Percentiles rank a stretch among this genome's conserved stretches.
These are phyloP conservation scores for Penicillium chermesinum DNA, from an alignment of 495 filamentous ascomycete species.

Conservation along the genomic window DNA sequence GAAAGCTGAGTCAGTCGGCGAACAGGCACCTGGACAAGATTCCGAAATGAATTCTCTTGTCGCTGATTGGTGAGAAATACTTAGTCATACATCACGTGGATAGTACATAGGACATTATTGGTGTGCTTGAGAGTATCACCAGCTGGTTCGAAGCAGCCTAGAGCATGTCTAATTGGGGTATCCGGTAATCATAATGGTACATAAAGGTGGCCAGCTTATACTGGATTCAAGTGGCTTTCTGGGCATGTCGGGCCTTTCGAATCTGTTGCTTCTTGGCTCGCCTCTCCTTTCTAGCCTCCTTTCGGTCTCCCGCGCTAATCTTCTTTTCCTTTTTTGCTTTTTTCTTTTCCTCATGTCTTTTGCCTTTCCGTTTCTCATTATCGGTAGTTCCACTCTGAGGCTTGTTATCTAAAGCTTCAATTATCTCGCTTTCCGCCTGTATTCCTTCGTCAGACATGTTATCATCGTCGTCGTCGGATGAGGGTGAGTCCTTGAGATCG, in stretches of 20 bases:
- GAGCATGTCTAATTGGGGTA: neutral
- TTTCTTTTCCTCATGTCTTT: slow-evolving; percentile 18
- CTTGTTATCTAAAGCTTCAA: too few relatives aligned
- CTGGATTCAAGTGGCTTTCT: slow-evolving; percentile 13
- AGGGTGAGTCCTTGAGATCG: slow-evolving; percentile 14
- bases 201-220: neutral
- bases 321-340: slow-evolving; percentile 22
- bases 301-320: slow-evolving; percentile 23
- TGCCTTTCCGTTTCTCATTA: neutral
- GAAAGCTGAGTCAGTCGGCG: slow-evolving; percentile 11
- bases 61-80: slow-evolving; percentile 16
- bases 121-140: too few relatives aligned
- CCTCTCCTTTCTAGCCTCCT: slow-evolving; percentile 31
- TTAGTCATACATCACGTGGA: slow-evolving; percentile 5
- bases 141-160: neutral
- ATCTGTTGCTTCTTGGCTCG: slow-evolving; percentile 34
- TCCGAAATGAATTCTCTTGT: neutral
- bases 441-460: slow-evolving; percentile 21
- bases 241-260: slow-evolving; percentile 28
- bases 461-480: slow-evolving; percentile 21
- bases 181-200: neutral
- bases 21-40: slow-evolving; percentile 3
- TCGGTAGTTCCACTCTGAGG: slow-evolving; percentile 6
- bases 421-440: too few relatives aligned
- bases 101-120: too few relatives aligned